These are phyloP conservation scores for Phytophthora tubulina DNA, from an alignment of 352 stramenopile genomes.

Conservation along the genomic window DNA sequence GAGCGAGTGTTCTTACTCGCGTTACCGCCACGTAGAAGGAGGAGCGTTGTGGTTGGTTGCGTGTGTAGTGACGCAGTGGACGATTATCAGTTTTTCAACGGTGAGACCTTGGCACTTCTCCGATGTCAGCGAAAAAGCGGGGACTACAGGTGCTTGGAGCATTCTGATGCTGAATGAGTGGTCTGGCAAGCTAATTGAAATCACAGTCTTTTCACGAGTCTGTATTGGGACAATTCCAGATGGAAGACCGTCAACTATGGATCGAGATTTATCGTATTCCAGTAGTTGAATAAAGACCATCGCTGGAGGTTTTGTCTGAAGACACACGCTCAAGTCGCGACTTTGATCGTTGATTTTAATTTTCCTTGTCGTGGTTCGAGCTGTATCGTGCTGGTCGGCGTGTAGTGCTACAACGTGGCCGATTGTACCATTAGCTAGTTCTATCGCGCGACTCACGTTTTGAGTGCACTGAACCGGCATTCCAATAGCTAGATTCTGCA, in stretches of 20 bases:
- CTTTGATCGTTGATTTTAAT: not conserved
- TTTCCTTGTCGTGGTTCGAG: too few relatives aligned
- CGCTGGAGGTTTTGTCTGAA: not conserved
- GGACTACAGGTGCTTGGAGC: not conserved
- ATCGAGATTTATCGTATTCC: not conserved
- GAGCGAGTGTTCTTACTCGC: constrained; percentile 1
- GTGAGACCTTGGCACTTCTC: not conserved
- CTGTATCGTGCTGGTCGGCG: too few relatives aligned
- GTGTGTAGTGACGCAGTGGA: not conserved
- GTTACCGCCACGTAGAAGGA: constrained; percentile 11
- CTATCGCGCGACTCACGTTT: not conserved
- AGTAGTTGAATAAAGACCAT: not conserved
- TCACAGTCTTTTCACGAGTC: not conserved
- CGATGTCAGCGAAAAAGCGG: not conserved
- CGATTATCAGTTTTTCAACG: not conserved
- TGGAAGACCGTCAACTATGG: not conserved
- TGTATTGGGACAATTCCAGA: not conserved
- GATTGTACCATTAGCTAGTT: constrained; percentile 11
- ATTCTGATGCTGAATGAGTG: not conserved
- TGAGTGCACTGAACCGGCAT: constrained; percentile 13
- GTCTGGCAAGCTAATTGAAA: not conserved
- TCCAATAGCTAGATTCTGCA: constrained; percentile 1
- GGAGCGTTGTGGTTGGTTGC: not conserved
- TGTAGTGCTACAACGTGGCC: not conserved
- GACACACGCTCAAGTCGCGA: not conserved